A percentile compares a stretch with the other conserved stretches of the same genome.
phyloP scores from a whole-genome alignment of 352 stramenopile species.

The Hyaloperonospora brassicae region DNA sequence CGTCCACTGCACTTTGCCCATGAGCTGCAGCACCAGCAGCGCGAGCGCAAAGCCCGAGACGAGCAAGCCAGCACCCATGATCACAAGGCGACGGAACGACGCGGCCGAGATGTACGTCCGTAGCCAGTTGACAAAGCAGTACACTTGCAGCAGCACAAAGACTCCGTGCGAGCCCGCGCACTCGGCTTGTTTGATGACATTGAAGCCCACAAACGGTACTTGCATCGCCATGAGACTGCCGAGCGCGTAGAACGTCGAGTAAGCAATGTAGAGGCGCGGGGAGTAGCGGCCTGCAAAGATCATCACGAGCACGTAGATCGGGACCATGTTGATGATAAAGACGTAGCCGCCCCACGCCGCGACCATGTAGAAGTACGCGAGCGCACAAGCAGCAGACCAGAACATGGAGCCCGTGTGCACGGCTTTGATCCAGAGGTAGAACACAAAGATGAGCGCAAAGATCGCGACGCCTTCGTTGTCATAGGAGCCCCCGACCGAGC shows the following conservation, averaged over 20 bases:
- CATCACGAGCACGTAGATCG: conserved; percentile 92
- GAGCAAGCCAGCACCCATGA: conserved; percentile 46
- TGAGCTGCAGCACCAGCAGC: conserved; percentile 73
- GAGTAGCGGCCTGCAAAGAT: conserved; percentile 90
- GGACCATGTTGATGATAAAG: conserved; percentile 99
- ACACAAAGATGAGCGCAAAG: conserved; percentile 95
- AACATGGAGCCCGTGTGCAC: conserved; percentile 88
- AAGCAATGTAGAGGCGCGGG: conserved; percentile 93
- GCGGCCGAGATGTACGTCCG: conserved; percentile 64
- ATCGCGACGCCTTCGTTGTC: conserved; percentile 98
- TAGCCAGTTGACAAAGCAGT: conserved; percentile 69
- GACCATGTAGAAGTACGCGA: conserved; percentile 98
- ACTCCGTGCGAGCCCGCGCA: conserved; percentile 82
- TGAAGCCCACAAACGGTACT: conserved; percentile 96
- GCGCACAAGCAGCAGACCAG: conserved; percentile 64
- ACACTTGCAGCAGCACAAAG: conserved; percentile 90
- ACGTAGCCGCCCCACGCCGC: conserved; percentile 96
- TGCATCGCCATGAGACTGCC: conserved; percentile 95
- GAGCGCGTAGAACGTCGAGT: conserved; percentile 95
- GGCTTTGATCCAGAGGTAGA: conserved; percentile 95
- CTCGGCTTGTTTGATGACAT: conserved; percentile 88
- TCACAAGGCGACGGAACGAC: conserved; percentile 68
- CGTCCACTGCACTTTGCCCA: conserved; percentile 86
- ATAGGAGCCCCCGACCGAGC: conserved; percentile 94
- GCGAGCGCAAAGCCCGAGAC: conserved; percentile 44